Evolutionary conservation across 2,329 filamentous ascomycete genomes (phyloP), one percentile per base, ranked within the genome.

Genomic region (Pseudogymnoascus sp.): DNA sequence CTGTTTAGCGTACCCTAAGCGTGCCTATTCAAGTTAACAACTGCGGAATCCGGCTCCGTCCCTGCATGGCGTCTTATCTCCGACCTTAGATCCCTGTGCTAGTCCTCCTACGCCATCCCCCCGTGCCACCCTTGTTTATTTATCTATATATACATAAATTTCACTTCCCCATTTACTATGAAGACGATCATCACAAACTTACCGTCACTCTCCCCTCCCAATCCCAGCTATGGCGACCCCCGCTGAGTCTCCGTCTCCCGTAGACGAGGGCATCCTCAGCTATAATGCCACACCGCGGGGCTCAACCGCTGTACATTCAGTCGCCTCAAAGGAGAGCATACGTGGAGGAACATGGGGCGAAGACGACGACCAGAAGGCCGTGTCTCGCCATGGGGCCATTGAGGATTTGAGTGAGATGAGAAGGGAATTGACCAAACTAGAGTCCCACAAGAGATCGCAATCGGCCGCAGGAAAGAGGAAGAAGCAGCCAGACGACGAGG

Each of bases 81-180:
- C 47, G 47, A 5, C 10, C n/a, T 54, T 54, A 54, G 47, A 54
- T 54, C 47, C 47, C 41, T 67, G 63, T 24, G 62, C 63, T 15
- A 36, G 65, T 8, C 66, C 10, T 62, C 63, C 4, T 54, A 68
- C 15, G 65, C 63, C 31, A 68, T 69, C 57, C 66, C 36, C 36
- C 67, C 67, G 8, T 69, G 66, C 63, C 66, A 35, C 60, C 68
- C 7, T 40, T 68, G 24, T 13, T 54, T 54, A 29, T 54, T 54
- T 54, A 54, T 54, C n/a, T 54, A 33, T 35, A 33, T 54, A 54
- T 54, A 54, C 26, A 54, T 54, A 54, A 13, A 54, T 33, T 21
- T 33, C 47, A 54, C 29, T 35, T 54, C 47, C 47, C 47, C 47
- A 35, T 29, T 6, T 54, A 33, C 47, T 1, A 54, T 54, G 47